Conservation (phyloP, 129 eudicot species). For the Silybum marianum region DNA sequence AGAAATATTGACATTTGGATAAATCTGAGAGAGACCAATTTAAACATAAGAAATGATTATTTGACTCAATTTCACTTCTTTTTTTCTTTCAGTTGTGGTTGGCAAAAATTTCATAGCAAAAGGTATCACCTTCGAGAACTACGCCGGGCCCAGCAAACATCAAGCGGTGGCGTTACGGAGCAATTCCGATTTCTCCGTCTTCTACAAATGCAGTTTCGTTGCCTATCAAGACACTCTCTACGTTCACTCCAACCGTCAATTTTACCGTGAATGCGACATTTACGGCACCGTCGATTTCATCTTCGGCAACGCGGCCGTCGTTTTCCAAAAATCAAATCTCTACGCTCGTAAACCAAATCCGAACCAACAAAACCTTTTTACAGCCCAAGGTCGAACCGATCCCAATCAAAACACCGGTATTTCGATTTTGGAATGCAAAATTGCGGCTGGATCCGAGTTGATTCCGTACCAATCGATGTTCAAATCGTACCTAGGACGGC, state of each 20-base stretch:
- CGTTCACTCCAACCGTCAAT: slow-evolving; percentile 51
- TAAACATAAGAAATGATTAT: no score
- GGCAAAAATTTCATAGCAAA: slow-evolving; percentile 68
- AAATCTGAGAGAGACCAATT: no score
- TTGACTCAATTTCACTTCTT: not conserved
- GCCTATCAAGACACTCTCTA: slow-evolving; percentile 61
- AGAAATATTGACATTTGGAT: no score
- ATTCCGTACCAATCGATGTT: slow-evolving; percentile 36
- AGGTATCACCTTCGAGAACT: slow-evolving; percentile 59
- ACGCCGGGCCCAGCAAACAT: slow-evolving; percentile 46
- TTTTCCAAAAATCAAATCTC: slow-evolving; percentile 47
- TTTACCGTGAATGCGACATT: slow-evolving; percentile 47
- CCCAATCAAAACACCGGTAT: slow-evolving; percentile 55
- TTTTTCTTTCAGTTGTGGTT: slow-evolving; percentile 41
- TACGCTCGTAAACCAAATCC: slow-evolving; percentile 50
- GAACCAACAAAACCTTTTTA: slow-evolving; percentile 43
- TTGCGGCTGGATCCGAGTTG: slow-evolving; percentile 46
- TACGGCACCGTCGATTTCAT: slow-evolving; percentile 55
- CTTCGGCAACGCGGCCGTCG: slow-evolving; percentile 57
- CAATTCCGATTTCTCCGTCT: slow-evolving; percentile 46
- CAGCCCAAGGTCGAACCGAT: slow-evolving; percentile 56
- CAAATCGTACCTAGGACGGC: slow-evolving; percentile 58
- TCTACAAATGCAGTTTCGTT: slow-evolving; percentile 49
- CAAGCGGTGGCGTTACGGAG: slow-evolving; percentile 54
- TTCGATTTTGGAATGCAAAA: slow-evolving; percentile 45